These are phyloP conservation scores for Butyriboletus loyo DNA, from an alignment of 768 basidiomycete species.

Conservation along the genomic window DNA sequence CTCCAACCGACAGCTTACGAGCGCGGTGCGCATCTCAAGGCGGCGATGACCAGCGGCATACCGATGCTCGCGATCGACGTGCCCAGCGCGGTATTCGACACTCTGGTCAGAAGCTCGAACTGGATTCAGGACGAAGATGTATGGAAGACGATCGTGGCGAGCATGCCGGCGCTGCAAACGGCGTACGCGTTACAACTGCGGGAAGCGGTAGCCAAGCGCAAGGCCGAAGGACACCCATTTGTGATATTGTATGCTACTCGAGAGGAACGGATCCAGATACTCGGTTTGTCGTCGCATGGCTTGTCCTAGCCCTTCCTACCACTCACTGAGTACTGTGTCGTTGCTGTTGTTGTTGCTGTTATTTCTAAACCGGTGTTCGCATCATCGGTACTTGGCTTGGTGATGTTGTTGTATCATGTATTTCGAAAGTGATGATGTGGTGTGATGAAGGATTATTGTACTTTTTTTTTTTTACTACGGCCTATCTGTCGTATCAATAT, in stretches of 20 bases:
- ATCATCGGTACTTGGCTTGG: too few species aligned
- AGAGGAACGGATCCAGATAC: slow-evolving; percentile 66
- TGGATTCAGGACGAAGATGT: slow-evolving; percentile 78
- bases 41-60: slow-evolving; percentile 55
- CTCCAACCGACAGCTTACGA: slow-evolving; percentile 54
- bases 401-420: too few species aligned
- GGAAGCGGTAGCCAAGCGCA: slow-evolving; percentile 61
- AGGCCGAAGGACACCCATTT: slow-evolving; percentile 60
- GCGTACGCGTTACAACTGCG: slow-evolving; percentile 67
- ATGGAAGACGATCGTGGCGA: slow-evolving; percentile 58
- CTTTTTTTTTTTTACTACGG: too few species aligned
- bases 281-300: slow-evolving; percentile 36
- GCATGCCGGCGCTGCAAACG: slow-evolving; percentile 55
- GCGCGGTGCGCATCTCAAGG: slow-evolving; percentile 53
- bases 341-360: not conserved
- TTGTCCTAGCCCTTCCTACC: too few species aligned
- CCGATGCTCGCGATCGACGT: slow-evolving; percentile 76
- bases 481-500: too few species aligned
- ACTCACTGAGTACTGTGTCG: too few species aligned
- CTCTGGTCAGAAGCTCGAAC: slow-evolving; percentile 49
- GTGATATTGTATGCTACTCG: slow-evolving; percentile 63
- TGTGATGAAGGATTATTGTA: too few species aligned
- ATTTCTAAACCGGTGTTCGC: not conserved
- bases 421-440: too few species aligned
- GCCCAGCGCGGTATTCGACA: slow-evolving; percentile 54